phyloP scores from a whole-genome alignment of 768 basidiomycete genomes.

The Boletus sp. region DNA sequence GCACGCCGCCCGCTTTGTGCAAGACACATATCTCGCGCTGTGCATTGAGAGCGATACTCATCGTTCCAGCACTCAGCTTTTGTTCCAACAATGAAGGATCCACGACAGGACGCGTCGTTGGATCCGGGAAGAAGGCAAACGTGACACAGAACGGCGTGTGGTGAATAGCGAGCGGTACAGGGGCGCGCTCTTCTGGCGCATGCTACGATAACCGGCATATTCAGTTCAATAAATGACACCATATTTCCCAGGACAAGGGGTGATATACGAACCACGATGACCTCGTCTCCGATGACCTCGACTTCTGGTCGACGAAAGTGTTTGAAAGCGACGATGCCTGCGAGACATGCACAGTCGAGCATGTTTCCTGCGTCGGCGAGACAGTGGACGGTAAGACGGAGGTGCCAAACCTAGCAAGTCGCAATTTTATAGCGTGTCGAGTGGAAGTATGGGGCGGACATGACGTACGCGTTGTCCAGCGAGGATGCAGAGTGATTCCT shows the following conservation, averaged over 20 bases:
- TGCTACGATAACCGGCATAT: constrained; percentile 49
- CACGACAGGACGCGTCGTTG: constrained; percentile 50
- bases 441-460: not conserved
- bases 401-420: constrained; percentile 81
- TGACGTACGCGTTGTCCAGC: constrained; percentile 84
- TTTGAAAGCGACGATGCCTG: constrained; percentile 85
- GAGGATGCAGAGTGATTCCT: constrained; percentile 92
- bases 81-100: constrained; percentile 85
- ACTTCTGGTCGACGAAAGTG: constrained; percentile 93
- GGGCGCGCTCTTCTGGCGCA: constrained; percentile 80
- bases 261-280: constrained; percentile 66
- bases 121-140: constrained; percentile 78
- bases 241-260: no score
- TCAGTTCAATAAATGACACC: not conserved
- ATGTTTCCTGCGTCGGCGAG: constrained; percentile 90
- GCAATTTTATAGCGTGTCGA: not conserved
- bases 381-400: constrained; percentile 84
- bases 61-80: constrained; percentile 60
- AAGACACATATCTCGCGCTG: constrained; percentile 91
- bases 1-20: constrained; percentile 89
- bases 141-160: constrained; percentile 92
- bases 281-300: constrained; percentile 90
- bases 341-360: constrained; percentile 91
- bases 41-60: constrained; percentile 83
- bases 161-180: constrained; percentile 87